Percentiles rank a stretch among this genome's conserved stretches.
phyloP scores from a whole-genome alignment of 1,284 basidiomycete genomes.

The Ustilago crameri region DNA sequence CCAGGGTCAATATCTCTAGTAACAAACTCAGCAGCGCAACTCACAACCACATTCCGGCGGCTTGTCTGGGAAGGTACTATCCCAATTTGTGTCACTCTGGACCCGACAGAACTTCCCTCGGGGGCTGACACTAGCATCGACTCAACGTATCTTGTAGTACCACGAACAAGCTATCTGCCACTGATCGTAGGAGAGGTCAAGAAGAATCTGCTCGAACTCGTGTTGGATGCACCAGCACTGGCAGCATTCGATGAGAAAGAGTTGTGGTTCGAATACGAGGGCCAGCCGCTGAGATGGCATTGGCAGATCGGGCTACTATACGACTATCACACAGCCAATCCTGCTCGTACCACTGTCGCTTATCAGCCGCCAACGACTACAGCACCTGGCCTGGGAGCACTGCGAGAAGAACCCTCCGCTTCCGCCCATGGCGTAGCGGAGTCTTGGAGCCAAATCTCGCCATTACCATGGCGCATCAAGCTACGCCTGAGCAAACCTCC shows the following conservation, averaged over 20 bases:
- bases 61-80: slow-evolving; percentile 57
- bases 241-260: slow-evolving; percentile 43
- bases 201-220: slow-evolving; percentile 48
- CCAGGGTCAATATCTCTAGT: slow-evolving; percentile 20
- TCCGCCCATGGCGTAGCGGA: neutral
- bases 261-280: slow-evolving; percentile 59
- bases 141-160: slow-evolving; percentile 51
- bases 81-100: slow-evolving; percentile 51
- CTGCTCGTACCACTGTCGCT: slow-evolving; percentile 33
- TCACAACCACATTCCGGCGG: slow-evolving; percentile 30
- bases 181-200: slow-evolving; percentile 51
- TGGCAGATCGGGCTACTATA: slow-evolving; percentile 63
- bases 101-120: slow-evolving; percentile 37
- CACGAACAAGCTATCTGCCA: slow-evolving; percentile 57
- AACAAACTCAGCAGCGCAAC: slow-evolving; percentile 3
- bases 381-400: slow-evolving; percentile 13
- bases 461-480: slow-evolving; percentile 52
- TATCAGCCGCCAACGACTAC: slow-evolving; percentile 11
- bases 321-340: slow-evolving; percentile 54
- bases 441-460: neutral
- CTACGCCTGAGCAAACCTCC: slow-evolving; percentile 55
- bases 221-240: slow-evolving; percentile 40
- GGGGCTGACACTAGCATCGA: slow-evolving; percentile 38
- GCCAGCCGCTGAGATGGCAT: slow-evolving; percentile 58
- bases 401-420: slow-evolving; percentile 12